Conservation (phyloP, 495 filamentous ascomycete species). For the Saxophila tyrrhenica region DNA sequence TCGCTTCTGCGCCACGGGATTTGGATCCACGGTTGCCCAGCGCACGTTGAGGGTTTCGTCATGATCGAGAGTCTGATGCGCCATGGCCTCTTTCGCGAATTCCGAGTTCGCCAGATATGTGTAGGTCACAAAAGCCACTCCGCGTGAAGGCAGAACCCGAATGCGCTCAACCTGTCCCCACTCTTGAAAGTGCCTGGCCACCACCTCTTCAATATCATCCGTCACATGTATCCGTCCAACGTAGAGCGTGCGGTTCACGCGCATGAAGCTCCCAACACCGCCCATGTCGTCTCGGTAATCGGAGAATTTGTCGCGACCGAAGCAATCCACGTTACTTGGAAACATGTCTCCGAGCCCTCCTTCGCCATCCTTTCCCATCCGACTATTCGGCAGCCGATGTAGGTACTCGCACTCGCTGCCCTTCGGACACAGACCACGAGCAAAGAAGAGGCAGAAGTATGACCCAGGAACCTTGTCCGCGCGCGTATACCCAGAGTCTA, state of each 20-base stretch:
- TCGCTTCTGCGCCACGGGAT: slow-evolving; percentile 86
- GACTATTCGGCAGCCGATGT: slow-evolving; percentile 58
- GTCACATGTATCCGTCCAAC: slow-evolving; percentile 86
- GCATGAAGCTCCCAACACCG: slow-evolving; percentile 79
- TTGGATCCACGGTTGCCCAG: slow-evolving; percentile 95
- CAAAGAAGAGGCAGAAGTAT: slow-evolving; percentile 92
- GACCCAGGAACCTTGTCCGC: slow-evolving; percentile 69
- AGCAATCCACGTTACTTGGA: slow-evolving; percentile 84
- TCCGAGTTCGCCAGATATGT: slow-evolving; percentile 55
- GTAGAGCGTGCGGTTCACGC: slow-evolving; percentile 88
- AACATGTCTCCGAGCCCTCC: slow-evolving; percentile 64
- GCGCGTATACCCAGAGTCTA: slow-evolving; percentile 77
- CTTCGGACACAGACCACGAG: slow-evolving; percentile 66
- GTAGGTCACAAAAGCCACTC: slow-evolving; percentile 88
- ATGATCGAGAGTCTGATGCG: slow-evolving; percentile 74
- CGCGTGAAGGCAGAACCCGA: slow-evolving; percentile 70
- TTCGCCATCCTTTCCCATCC: slow-evolving; percentile 15
- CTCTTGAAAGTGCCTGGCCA: slow-evolving; percentile 82
- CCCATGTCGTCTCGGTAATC: slow-evolving; percentile 97
- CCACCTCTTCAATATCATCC: slow-evolving; percentile 98
- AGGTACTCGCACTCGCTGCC: slow-evolving; percentile 91
- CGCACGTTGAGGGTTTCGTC: slow-evolving; percentile 88
- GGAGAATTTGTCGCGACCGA: slow-evolving; percentile 75
- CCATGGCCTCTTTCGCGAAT: slow-evolving; percentile 54
- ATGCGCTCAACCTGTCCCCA: slow-evolving; percentile 84